These are phyloP conservation scores for Cichorium intybus DNA, from an alignment of 140 eudicot species.

Conservation along the genomic window DNA sequence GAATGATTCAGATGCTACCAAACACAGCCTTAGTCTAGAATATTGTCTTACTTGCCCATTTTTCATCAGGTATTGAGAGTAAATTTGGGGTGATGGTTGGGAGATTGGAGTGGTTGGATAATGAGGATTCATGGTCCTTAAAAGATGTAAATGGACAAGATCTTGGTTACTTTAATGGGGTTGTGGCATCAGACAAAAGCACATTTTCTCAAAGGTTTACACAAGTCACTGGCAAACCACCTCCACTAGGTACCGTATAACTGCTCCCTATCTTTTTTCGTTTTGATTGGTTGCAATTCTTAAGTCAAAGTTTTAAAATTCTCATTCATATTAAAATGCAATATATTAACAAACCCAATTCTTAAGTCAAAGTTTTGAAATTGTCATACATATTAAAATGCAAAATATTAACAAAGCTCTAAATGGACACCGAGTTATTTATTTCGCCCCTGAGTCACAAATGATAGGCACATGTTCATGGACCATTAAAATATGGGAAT, in stretches of 20 bases:
- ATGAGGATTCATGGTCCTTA: slow-evolving; percentile 67
- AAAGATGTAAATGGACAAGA: slow-evolving; percentile 58
- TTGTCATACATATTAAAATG: not conserved
- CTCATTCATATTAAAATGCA: not conserved
- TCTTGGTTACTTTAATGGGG: slow-evolving; percentile 80
- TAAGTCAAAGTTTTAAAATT: not conserved
- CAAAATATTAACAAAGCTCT: slow-evolving; percentile 7
- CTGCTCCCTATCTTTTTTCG: not conserved
- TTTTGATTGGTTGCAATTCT: not conserved
- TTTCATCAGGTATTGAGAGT: slow-evolving; percentile 65
- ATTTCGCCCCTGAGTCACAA: not conserved
- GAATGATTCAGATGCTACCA: too few relatives aligned
- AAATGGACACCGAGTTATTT: not conserved
- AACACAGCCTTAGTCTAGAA: too few relatives aligned
- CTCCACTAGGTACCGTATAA: slow-evolving; percentile 85
- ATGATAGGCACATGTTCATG: slow-evolving; percentile 2
- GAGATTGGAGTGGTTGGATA: slow-evolving; percentile 69
- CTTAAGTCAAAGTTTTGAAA: not conserved
- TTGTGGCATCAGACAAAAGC: slow-evolving; percentile 81
- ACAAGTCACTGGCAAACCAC: slow-evolving; percentile 57
- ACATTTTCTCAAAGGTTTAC: slow-evolving; percentile 63
- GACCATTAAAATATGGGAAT: slow-evolving; percentile 8
- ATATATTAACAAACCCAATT: not conserved
- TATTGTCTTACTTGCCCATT: slow-evolving; percentile 1
- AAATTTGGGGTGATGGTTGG: slow-evolving; percentile 78